Evolutionary conservation across 805 yeast genomes (phyloP).

Genomic region (Starmera pachycereana): DNA sequence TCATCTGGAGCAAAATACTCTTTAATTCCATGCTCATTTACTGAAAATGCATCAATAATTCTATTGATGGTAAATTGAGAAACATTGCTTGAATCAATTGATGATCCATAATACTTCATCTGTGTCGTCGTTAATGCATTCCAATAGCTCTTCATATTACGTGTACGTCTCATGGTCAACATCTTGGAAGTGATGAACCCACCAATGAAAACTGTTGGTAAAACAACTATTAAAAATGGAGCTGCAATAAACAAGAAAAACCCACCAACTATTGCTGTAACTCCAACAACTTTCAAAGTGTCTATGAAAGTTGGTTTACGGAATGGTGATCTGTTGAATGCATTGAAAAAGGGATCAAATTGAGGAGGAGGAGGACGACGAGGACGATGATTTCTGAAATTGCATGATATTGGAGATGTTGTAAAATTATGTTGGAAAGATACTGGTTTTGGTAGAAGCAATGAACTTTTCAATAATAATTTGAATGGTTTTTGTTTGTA

Average conservation of each 20-base stretch:
- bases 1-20: slow-evolving; percentile 1
- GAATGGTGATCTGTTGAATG: not conserved
- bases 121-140: not conserved
- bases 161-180: no score
- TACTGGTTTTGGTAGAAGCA: no score
- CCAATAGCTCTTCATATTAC: no score
- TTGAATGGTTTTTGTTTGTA: no score
- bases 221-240: not conserved
- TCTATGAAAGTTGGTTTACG: not conserved
- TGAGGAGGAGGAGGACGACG: no score
- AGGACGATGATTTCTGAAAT: no score
- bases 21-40: slow-evolving; percentile 10
- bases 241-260: not conserved
- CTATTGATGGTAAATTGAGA: slow-evolving; percentile 6
- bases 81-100: not conserved
- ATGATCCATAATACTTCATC: not conserved
- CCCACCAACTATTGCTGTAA: not conserved
- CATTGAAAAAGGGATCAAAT: not conserved
- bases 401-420: no score
- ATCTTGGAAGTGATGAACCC: not conserved
- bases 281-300: not conserved
- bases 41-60: slow-evolving; percentile 10
- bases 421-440: no score
- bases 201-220: not conserved
- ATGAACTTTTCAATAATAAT: no score